Percentiles rank a stretch among this genome's conserved stretches.
Conservation (phyloP, 352 stramenopile species). For the Pythium phragmiticola region DNA sequence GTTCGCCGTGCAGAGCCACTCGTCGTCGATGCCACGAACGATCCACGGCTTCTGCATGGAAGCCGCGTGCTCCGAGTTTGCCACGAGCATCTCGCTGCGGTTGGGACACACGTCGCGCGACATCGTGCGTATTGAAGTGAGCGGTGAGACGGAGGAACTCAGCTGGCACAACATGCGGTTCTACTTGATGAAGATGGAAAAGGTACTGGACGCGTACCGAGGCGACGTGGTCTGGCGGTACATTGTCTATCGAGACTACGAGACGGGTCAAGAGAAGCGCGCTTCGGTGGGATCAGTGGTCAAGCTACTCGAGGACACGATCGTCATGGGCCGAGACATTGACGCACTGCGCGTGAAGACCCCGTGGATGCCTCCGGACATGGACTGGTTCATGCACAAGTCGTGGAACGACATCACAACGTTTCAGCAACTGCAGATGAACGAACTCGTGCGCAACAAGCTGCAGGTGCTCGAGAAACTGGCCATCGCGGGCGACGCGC, state of each 20-base stretch:
- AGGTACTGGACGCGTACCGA: slow-evolving; percentile 20
- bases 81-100: slow-evolving; percentile 7
- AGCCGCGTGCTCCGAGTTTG: slow-evolving; percentile 11
- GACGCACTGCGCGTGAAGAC: neutral
- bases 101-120: neutral
- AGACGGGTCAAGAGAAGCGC: neutral
- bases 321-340: neutral
- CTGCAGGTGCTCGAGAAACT: slow-evolving; percentile 20
- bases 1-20: slow-evolving; percentile 31
- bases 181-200: slow-evolving; percentile 25
- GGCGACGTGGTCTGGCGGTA: slow-evolving; percentile 6
- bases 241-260: neutral
- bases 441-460: slow-evolving; percentile 9
- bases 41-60: slow-evolving; percentile 17
- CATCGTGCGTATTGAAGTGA: slow-evolving; percentile 20
- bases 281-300: neutral
- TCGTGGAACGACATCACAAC: slow-evolving; percentile 11
- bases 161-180: slow-evolving; percentile 18
- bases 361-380: slow-evolving; percentile 20
- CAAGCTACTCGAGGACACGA: neutral
- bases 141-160: neutral
- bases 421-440: slow-evolving; percentile 15
- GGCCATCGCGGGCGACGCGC: slow-evolving; percentile 5
- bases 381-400: slow-evolving; percentile 16
- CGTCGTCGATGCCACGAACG: slow-evolving; percentile 12